Conservation (phyloP, 208 protist species). For the Naegleria lovaniensis region DNA sequence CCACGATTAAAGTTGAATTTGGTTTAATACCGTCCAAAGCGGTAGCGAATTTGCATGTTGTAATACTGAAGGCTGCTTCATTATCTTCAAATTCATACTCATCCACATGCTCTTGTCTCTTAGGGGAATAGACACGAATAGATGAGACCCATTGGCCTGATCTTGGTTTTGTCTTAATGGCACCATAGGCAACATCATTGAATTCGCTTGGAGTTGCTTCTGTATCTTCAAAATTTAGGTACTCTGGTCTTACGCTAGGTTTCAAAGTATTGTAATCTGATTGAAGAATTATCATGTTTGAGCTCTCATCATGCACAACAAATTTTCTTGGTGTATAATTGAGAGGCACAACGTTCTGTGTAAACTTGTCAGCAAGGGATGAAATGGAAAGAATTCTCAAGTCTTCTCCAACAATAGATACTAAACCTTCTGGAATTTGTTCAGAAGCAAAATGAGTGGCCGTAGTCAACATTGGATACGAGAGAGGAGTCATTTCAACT, state of each 20-base stretch:
- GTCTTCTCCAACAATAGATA: constrained; percentile 49
- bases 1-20: constrained; percentile 51
- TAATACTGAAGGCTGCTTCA: constrained; percentile 60
- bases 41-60: constrained; percentile 31
- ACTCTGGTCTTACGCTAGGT: constrained; percentile 3
- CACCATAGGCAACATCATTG: constrained; percentile 29
- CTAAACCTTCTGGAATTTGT: constrained; percentile 68
- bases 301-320: constrained; percentile 50
- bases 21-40: constrained; percentile 42
- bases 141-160: constrained; percentile 58
- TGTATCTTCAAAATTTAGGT: constrained; percentile 18
- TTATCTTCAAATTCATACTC: constrained; percentile 56
- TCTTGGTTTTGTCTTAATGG: constrained; percentile 14
- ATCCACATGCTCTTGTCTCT: constrained; percentile 37
- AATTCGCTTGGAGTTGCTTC: neutral
- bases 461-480: constrained; percentile 59
- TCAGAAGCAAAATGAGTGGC: constrained; percentile 65
- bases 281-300: constrained; percentile 61
- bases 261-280: constrained; percentile 53
- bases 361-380: constrained; percentile 59
- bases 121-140: constrained; percentile 58
- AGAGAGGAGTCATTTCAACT: constrained; percentile 58
- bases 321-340: constrained; percentile 65
- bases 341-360: constrained; percentile 52
- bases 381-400: constrained; percentile 55